Evolutionary conservation across 2,329 filamentous ascomycete species (phyloP).

Genomic region (Sporothrix globosa): DNA sequence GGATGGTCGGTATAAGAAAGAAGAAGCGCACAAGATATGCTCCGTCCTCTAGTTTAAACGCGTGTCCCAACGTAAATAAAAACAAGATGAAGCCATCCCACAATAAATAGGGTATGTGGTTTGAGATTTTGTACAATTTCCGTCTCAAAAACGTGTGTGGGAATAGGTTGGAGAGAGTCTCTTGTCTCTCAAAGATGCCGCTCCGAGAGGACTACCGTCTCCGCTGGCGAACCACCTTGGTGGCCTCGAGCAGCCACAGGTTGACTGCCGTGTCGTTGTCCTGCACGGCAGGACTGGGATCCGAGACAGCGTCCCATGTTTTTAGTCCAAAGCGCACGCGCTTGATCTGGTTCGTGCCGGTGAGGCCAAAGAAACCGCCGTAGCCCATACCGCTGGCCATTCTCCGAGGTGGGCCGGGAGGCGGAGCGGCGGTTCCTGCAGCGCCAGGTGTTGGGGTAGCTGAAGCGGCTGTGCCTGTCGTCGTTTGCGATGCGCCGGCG

Average conservation of each 20-base stretch:
- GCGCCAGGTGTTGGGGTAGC: background rate
- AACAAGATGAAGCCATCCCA: background rate
- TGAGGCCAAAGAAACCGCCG: slow-evolving; percentile 20
- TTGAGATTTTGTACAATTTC: background rate
- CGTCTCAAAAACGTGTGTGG: background rate
- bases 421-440: background rate
- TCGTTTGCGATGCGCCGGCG: background rate
- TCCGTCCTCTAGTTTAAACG: background rate
- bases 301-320: slow-evolving; percentile 37
- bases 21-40: background rate
- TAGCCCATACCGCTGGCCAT: slow-evolving; percentile 26
- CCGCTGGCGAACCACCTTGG: slow-evolving; percentile 35
- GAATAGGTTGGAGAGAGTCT: background rate
- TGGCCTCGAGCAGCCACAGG: slow-evolving; percentile 37
- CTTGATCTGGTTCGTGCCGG: slow-evolving; percentile 26
- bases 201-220: slow-evolving; percentile 23
- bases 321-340: slow-evolving; percentile 36
- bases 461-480: background rate
- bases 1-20: background rate
- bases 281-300: slow-evolving; percentile 35
- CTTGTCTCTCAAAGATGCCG: background rate
- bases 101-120: background rate
- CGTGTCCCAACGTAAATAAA: background rate
- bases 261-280: slow-evolving; percentile 39
- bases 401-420: slow-evolving; percentile 24